Evolutionary conservation across 2,329 filamentous ascomycete species (phyloP), one percentile per base, ranked within the genome.

Genomic region (Cladosporium colombiae): DNA sequence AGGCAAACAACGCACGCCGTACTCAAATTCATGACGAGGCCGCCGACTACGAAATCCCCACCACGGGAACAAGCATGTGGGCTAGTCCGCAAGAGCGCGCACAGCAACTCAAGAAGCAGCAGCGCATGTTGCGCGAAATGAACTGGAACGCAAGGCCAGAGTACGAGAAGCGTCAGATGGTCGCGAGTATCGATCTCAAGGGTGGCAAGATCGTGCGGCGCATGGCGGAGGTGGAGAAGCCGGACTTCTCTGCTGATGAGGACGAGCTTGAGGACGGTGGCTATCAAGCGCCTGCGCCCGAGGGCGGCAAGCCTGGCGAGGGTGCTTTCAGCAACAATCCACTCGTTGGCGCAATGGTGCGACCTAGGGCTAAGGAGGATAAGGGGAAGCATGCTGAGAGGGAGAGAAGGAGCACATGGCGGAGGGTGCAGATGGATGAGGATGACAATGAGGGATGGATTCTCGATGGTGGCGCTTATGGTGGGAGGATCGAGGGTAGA

Each of bases 1-100:
- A 97, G 76, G 88, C 91, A 0, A 89, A 96, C 72, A 97, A 96
- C 70, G 92, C 92, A 0, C 86, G 86, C 66, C 84, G 93, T 52
- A 97, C 93, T 1, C 91, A 89, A 18, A 90, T 97, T 18, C 87
- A 92, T 44, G 93, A 97, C 72, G 93, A 97, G 79, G 93, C 92
- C 0, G 87, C 89, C 1, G 89, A 91, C 73, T 90, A 87, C 69
- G 89, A 91, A 70, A 86, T 86, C 0, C 86, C 88, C 0, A 82
- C 62, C 72, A 77, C 81, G 35, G 86, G 88, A 6, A 82, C 85
- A 5, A 92, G 86, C 71, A 89, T 95, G 80, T 97, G 93, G 93
- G 91, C 92, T 59, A 92, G 82, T 18, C 92, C 93, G 0, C 88
- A 91, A 69, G 92, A 96, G 77, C 85, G 93, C 50, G 93, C 93